Percentiles rank a stretch among this genome's conserved stretches.
Evolutionary conservation across 768 basidiomycete species (phyloP).

Genomic region (Gelatoporia subvermispora): DNA sequence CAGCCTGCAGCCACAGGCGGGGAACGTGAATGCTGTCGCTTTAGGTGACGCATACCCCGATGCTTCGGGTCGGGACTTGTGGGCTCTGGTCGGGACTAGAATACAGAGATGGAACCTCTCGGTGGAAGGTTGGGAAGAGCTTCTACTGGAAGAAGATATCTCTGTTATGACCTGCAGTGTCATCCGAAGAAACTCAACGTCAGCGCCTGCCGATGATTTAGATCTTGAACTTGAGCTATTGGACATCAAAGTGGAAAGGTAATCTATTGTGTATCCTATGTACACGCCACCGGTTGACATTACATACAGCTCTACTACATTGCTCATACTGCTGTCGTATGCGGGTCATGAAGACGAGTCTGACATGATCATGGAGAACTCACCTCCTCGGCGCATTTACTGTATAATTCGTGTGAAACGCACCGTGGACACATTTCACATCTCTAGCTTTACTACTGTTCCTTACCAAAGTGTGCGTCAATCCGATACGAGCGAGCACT

Average conservation of each 20-base stretch:
- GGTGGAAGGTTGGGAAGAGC: conserved; percentile 66
- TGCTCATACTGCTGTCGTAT: conserved; percentile 66
- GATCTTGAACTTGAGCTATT: conserved; percentile 69
- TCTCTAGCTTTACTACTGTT: conserved; percentile 49
- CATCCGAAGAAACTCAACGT: conserved; percentile 38
- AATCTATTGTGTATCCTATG: conserved; percentile 7
- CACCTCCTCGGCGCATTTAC: conserved; percentile 56
- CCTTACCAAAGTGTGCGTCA: conserved; percentile 72
- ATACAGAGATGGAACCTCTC: conserved; percentile 70
- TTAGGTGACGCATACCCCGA: conserved; percentile 36
- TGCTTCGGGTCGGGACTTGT: conserved; percentile 50
- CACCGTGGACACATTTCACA: conserved; percentile 36
- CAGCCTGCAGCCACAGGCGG: conserved; percentile 40
- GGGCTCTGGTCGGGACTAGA: conserved; percentile 62
- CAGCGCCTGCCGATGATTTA: conserved; percentile 34
- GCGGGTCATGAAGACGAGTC: conserved; percentile 45
- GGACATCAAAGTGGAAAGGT: conserved; percentile 63
- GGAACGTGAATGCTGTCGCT: conserved; percentile 63
- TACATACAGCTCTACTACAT: conserved; percentile 39
- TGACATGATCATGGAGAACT: conserved; percentile 33
- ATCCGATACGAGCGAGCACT: too few relatives aligned
- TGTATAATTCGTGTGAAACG: conserved; percentile 50
- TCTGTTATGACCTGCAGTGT: conserved; percentile 41
- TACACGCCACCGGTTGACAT: conserved; percentile 4
- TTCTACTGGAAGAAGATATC: conserved; percentile 54